Evolutionary conservation across 331 rosid genomes (phyloP), one percentile per base, ranked within the genome.

Genomic region (Cydonia oblonga): DNA sequence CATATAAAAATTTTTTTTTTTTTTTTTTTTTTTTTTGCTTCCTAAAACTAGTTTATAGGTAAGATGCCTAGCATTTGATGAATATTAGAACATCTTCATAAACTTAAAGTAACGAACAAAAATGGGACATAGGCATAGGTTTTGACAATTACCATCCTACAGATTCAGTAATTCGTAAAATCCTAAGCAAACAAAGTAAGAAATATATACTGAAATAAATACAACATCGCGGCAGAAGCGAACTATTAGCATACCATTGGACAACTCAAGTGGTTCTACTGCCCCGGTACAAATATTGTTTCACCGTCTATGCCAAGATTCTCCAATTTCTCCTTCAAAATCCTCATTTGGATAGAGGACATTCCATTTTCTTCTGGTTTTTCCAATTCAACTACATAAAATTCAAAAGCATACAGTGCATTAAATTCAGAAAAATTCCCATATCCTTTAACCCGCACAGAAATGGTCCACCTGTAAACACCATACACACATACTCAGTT

Each of bases 241-340:
- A 61, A 69, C 57, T 4, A 29, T 10, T 6, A 70, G 30, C 60
- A 70, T 88, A 90, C 98, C 90, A 62, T 60, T 16, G 98, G 98
- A 70, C 98, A 93, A 14, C 83, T 68, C 87, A 90, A 75, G 73
- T 71, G 81, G 69, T 71, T 69, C 56, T 83, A 51, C 80, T 93
- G 96, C 52, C 96, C 97, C 0, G 95, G 84, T 52, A 32, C 32
- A 25, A 84, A 89, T 63, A 76, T 29, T 42, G 49, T 42, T 40
- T 60, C 80, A 0, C 66, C 64, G 38, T 87, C 95, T 1, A 93
- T 52, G 42, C 89, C 92, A 81, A 90, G 67, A 65, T 82, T 87
- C 81, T 80, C 69, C 78, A 93, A 71, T 74, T 76, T 90, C 76
- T 14, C 25, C 76, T 74, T 85, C 86, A 93, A 82, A 52, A 75